A percentile compares a stretch with the other conserved stretches of the same genome.
Conservation (phyloP, 768 basidiomycete species). For the Exidia glandulosa region DNA sequence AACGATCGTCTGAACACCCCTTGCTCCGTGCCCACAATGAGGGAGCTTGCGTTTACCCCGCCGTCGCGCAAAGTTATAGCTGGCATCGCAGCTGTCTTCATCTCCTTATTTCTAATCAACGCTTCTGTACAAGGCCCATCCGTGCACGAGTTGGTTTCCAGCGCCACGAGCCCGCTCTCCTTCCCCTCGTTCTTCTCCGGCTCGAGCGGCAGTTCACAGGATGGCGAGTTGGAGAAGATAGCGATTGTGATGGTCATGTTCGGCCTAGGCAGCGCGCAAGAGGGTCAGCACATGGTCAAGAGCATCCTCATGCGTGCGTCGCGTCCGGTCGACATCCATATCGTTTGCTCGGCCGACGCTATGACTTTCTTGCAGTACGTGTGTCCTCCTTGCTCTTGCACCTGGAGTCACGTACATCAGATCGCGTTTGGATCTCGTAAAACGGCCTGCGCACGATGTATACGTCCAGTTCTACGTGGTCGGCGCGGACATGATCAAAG, state of each 20-base stretch:
- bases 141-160: too few relatives aligned
- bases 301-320: constrained; percentile 9
- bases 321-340: constrained; percentile 8
- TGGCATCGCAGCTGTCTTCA: too few relatives aligned
- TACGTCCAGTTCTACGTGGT: constrained; percentile 8
- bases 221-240: too few relatives aligned
- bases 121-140: too few relatives aligned
- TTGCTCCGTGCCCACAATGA: too few relatives aligned
- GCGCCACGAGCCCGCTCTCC: too few relatives aligned
- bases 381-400: background rate
- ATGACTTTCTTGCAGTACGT: constrained; percentile 5
- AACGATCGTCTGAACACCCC: too few relatives aligned
- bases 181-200: too few relatives aligned
- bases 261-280: background rate
- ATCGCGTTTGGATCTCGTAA: constrained; percentile 6
- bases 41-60: too few relatives aligned
- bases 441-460: constrained; percentile 5
- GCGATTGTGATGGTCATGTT: background rate
- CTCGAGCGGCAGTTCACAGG: too few relatives aligned
- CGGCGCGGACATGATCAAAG: constrained; percentile 1
- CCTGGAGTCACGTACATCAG: background rate
- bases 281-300: constrained; percentile 5
- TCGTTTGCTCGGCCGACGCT: constrained; percentile 9
- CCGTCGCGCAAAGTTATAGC: too few relatives aligned
- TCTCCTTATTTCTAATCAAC: too few relatives aligned